Evolutionary conservation across 2,329 filamentous ascomycete genomes (phyloP), one percentile per base, ranked within the genome.

Genomic region (Aureobasidium sp.): DNA sequence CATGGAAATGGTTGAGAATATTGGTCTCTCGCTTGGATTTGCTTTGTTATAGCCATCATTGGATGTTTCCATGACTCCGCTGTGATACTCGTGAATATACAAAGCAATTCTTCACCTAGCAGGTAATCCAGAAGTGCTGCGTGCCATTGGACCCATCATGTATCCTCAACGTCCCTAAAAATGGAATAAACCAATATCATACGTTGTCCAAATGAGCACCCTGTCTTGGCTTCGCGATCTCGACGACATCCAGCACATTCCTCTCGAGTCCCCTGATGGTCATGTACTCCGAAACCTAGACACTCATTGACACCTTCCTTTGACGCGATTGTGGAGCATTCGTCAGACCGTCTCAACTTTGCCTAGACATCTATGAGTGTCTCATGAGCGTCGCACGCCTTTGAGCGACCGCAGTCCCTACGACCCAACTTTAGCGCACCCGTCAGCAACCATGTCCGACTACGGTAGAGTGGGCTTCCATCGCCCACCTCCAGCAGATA

Each of bases 391-490:
- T 29, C 9, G 7, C n/a, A 45, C 39, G 53, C 41, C 14, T 31
- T 4, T 8, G 52, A 36, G 29, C 39, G 53, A 57, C 27, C 34
- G 25, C 2, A 15, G 3, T 8, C 27, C 27, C 12, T 39, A 34
- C 39, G n/a, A 34, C 17, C 25, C 39, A 15, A 22, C 27, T 11
- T 2, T 8, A 57, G 9, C 22, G 17, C 53, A 17, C 53, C 4
- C 27, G 14, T 17, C 9, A 31, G 29, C 11, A 36, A 36, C 3
- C 53, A 63, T 63, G 62, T 59, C 37, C 3, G 27, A 51, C 5
- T 63, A 67, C 42, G 66, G 53, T 15, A 64, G 59, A 59, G 45
- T 62, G 20, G 65, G 60, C n/a, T 48, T 62, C 14, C 47, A 62
- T 37, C 47, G 63, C 61, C 42, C 59, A 52, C 31, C 62, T 45